phyloP scores from a whole-genome alignment of 257 asterid genomes.

The Misopates orontium region DNA sequence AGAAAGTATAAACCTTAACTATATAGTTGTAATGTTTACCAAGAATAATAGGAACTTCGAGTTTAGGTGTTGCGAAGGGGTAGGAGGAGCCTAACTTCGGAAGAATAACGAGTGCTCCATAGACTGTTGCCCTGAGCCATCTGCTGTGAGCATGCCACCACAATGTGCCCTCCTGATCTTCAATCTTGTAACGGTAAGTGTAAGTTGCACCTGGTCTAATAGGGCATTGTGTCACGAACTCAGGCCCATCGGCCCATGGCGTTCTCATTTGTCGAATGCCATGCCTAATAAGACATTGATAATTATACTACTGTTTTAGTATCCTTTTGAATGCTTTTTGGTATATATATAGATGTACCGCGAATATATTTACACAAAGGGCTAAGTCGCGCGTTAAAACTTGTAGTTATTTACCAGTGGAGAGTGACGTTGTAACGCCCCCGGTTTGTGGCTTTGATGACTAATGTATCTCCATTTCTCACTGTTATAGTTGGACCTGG shows the following conservation, averaged over 20 bases:
- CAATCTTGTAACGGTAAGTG: conserved; percentile 58
- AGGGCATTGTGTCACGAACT: conserved; percentile 70
- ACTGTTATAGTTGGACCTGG: conserved; percentile 69
- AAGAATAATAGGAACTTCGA: conserved; percentile 57
- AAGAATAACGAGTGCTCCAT: conserved; percentile 62
- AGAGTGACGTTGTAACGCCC: conserved; percentile 57
- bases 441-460: conserved; percentile 53
- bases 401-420: conserved; percentile 49
- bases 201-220: conserved; percentile 61
- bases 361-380: not conserved
- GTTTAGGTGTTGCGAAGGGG: conserved; percentile 51
- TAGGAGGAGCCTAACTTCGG: conserved; percentile 53
- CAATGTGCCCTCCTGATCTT: conserved; percentile 68
- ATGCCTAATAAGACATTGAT: conserved; percentile 42
- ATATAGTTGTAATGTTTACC: conserved; percentile 33
- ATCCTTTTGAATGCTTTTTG: too few relatives aligned
- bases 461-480: conserved; percentile 54
- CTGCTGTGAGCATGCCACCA: conserved; percentile 89
- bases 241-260: conserved; percentile 85
- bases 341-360: not conserved
- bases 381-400: not conserved
- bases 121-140: conserved; percentile 73
- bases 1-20: not conserved
- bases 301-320: not conserved
- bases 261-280: conserved; percentile 71